Evolutionary conservation across 2,329 filamentous ascomycete genomes (phyloP), one percentile per base, ranked within the genome.

Genomic region (Elsinoe perseae): DNA sequence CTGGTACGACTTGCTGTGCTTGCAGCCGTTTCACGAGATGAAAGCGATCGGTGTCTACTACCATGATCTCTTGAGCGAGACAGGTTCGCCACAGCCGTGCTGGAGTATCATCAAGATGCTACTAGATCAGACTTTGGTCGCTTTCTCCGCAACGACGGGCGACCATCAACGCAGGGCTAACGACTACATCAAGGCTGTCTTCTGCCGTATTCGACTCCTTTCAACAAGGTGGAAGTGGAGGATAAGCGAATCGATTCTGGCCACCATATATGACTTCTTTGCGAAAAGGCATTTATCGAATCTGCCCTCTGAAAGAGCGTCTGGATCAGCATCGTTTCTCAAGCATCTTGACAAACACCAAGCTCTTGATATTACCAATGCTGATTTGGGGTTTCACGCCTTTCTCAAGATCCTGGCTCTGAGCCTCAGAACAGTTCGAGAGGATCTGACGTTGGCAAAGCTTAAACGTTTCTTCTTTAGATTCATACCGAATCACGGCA

Each of bases 241-340:
- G 56, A 73, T 73, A 61, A 81, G 80, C 62, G 80, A 82, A 36
- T 60, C 69, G 14, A 72, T 80, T 9, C 72, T 84, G 9, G 75
- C 76, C 48, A 71, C 67, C 0, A 66, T 81, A 0, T 83, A 81
- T 60, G 80, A 83, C 64, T 84, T 83, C 67, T 84, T 83, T 60
- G 79, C 78, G 5, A 74, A 71, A 36, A 77, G 77, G 36, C 71
- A 69, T 14, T 68, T 83, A n/a, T 69, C 72, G 40, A 74, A 79
- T 54, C 67, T 84, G 54, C 70, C 68, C 53, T 73, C 73, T 2
- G 81, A 84, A 63, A 71, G 78, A 58, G 70, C 65, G 43, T 72
- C 68, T 54, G 77, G 75, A 8, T 83, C 81, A 1, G 77, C 77
- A 7, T 59, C 61, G 1, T 83, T 83, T 58, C 72, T 84, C 16